A percentile compares a stretch with the other conserved stretches of the same genome.
These are phyloP conservation scores for Alternaria hordeiaustralica DNA, from an alignment of 2,329 filamentous ascomycete genomes.

Conservation along the genomic window DNA sequence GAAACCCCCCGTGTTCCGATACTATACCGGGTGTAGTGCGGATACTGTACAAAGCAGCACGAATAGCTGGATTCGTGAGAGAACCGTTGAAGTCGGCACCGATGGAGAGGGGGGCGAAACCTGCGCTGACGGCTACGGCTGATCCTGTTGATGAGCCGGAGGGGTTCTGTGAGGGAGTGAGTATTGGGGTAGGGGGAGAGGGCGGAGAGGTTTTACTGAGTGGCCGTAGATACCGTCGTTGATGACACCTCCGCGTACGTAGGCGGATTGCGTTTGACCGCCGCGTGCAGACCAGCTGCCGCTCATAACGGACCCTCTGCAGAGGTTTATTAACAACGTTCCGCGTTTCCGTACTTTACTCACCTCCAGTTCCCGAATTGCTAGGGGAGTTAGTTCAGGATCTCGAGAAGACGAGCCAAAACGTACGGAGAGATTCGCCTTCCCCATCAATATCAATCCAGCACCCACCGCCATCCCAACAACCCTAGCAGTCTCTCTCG, in stretches of 20 bases:
- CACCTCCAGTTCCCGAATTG: not conserved
- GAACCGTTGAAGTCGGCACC: not conserved
- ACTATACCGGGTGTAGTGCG: not conserved
- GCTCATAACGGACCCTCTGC: not conserved
- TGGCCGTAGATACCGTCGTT: not conserved
- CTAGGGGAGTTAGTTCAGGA: too few relatives aligned
- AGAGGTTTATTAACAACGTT: fast-evolving
- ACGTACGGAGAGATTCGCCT: not conserved
- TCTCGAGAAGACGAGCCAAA: not conserved
- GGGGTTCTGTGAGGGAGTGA: not conserved
- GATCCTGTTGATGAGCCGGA: not conserved
- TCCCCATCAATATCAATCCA: not conserved
- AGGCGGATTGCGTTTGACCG: not conserved
- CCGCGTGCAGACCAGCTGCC: not conserved
- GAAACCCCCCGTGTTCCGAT: fast-evolving
- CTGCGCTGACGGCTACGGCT: not conserved
- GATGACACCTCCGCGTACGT: not conserved
- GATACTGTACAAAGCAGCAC: not conserved
- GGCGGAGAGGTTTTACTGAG: not conserved
- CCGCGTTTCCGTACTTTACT: too few relatives aligned
- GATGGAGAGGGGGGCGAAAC: not conserved
- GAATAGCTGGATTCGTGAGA: not conserved
- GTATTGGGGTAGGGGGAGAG: fast-evolving
- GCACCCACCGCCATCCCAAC: not conserved
- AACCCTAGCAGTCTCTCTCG: not conserved